phyloP scores from a whole-genome alignment of 2,329 filamentous ascomycete genomes.

The Ophioceras dolichostomum region DNA sequence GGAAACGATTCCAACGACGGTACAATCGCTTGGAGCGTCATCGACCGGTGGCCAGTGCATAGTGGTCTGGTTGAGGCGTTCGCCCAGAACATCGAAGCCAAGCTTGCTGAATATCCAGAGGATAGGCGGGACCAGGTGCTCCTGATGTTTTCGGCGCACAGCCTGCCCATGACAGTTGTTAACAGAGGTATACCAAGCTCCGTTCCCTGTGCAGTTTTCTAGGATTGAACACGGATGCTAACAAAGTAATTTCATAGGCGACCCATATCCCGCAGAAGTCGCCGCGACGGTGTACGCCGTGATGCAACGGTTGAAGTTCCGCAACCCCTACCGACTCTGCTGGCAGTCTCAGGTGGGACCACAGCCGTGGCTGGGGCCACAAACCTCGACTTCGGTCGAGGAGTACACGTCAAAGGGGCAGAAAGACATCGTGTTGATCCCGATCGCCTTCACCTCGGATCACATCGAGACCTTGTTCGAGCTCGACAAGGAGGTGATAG shows the following conservation, averaged over 20 bases:
- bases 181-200: slow-evolving; percentile 87
- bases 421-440: slow-evolving; percentile 81
- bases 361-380: slow-evolving; percentile 87
- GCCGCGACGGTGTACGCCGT: slow-evolving; percentile 93
- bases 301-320: slow-evolving; percentile 81
- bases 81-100: slow-evolving; percentile 81
- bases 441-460: slow-evolving; percentile 96
- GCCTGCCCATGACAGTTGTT: slow-evolving; percentile 91
- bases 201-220: too few species aligned
- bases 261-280: slow-evolving; percentile 91
- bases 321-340: slow-evolving; percentile 83
- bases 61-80: slow-evolving; percentile 83
- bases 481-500: slow-evolving; percentile 88
- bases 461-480: slow-evolving; percentile 97
- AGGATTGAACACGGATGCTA: slow-evolving; percentile 9
- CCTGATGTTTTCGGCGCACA: slow-evolving; percentile 89
- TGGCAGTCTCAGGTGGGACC: slow-evolving; percentile 99
- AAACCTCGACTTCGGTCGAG: slow-evolving; percentile 80
- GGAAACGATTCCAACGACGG: slow-evolving; percentile 44
- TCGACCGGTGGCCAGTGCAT: slow-evolving; percentile 95
- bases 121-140: slow-evolving; percentile 71
- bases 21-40: slow-evolving; percentile 88
- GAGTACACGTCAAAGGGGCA: slow-evolving; percentile 85
- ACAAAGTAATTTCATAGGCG: slow-evolving; percentile 41
- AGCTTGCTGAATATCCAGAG: slow-evolving; percentile 70